These are phyloP conservation scores for Scytalidium lignicola DNA, from an alignment of 2,329 filamentous ascomycete species.

Conservation along the genomic window DNA sequence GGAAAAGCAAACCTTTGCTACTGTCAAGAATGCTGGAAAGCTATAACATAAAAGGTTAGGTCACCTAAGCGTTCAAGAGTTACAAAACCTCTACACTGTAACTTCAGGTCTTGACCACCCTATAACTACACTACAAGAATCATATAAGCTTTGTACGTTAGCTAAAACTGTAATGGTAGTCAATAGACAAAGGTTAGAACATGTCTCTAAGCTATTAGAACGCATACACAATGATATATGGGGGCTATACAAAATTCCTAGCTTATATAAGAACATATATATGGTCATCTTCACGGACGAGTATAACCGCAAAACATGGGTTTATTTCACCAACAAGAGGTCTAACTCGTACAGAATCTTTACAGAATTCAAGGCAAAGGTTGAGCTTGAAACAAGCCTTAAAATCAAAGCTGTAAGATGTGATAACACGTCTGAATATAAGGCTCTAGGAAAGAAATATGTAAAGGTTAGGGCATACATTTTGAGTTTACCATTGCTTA, in stretches of 20 bases:
- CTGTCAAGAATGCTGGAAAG: background rate
- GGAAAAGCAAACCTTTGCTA: background rate
- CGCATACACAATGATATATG: background rate
- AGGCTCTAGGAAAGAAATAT: background rate
- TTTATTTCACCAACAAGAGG: background rate
- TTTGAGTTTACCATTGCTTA: background rate
- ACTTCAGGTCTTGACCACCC: background rate
- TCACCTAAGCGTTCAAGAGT: background rate
- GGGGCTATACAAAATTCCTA: background rate
- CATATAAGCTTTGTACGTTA: background rate
- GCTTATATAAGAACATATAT: background rate
- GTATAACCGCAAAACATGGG: background rate
- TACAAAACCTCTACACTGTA: background rate
- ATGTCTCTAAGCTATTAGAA: background rate
- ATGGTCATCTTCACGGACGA: background rate
- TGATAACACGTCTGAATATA: background rate
- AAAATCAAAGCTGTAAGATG: background rate
- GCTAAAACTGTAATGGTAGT: background rate
- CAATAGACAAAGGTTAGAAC: background rate
- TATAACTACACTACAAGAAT: background rate
- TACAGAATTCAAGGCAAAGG: background rate
- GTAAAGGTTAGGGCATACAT: background rate
- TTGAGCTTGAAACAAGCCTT: background rate
- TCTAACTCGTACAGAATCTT: background rate
- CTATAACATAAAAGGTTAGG: background rate